A percentile compares a stretch with the other conserved stretches of the same genome.
Conservation (phyloP, 176 grass and related monocot species). For the Hsuehochloa calcarea region DNA sequence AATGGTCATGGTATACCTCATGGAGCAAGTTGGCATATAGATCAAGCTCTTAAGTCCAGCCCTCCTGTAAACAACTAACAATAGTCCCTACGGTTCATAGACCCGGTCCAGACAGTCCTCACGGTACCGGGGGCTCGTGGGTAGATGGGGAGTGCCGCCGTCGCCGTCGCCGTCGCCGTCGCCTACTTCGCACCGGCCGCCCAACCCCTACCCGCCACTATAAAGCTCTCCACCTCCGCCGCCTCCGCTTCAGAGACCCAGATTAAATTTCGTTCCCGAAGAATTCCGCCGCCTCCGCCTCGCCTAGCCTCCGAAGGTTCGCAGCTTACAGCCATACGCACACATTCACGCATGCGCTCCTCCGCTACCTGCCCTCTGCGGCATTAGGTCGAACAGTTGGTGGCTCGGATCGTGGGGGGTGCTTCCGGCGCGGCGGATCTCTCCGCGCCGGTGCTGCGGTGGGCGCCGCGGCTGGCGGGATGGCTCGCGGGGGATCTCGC, state of each 20-base stretch:
- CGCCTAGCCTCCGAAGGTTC: slow-evolving; percentile 35
- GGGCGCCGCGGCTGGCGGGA: not conserved
- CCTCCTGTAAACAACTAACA: too few relatives aligned
- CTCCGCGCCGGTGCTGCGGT: not conserved
- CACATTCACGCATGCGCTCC: not conserved
- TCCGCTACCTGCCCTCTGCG: not conserved
- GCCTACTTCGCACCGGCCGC: slow-evolving; percentile 35
- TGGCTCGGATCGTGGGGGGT: slow-evolving; percentile 8
- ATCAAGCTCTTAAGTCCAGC: too few relatives aligned
- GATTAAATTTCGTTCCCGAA: not conserved
- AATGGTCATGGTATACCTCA: too few relatives aligned
- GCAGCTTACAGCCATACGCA: not conserved
- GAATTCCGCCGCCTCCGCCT: not conserved
- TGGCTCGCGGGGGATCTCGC: slow-evolving; percentile 21
- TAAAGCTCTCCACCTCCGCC: slow-evolving; percentile 15
- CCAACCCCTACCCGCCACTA: slow-evolving; percentile 34
- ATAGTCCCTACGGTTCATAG: slow-evolving; percentile 14
- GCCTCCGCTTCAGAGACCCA: not conserved
- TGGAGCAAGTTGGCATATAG: too few relatives aligned
- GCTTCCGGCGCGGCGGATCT: slow-evolving; percentile 16
- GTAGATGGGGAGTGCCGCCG: slow-evolving; percentile 38
- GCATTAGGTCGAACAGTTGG: slow-evolving; percentile 35
- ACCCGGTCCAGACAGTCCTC: slow-evolving; percentile 24
- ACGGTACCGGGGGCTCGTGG: not conserved
- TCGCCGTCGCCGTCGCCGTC: slow-evolving; percentile 5